These are phyloP conservation scores for Raddia distichophylla DNA, from an alignment of 176 grass and related monocot genomes.

Conservation along the genomic window DNA sequence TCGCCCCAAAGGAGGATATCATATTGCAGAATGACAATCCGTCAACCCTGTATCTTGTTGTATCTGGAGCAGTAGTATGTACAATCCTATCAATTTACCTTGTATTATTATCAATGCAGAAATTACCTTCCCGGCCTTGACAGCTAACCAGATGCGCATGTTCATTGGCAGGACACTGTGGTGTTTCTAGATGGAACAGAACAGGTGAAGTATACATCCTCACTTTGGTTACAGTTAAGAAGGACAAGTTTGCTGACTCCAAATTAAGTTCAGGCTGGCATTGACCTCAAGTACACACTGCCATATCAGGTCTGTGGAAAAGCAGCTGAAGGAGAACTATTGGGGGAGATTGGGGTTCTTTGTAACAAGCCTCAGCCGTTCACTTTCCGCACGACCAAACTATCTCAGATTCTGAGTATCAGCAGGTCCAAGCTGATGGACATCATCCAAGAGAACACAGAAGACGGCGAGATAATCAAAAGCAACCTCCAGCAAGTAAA, in stretches of 20 bases:
- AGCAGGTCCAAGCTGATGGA: constrained; percentile 64
- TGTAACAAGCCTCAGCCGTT: constrained; percentile 65
- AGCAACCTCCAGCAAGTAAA: constrained; percentile 62
- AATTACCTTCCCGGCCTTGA: not conserved
- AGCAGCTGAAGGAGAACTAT: constrained; percentile 57
- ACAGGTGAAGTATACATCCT: constrained; percentile 36
- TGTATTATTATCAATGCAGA: not conserved
- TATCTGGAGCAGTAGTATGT: constrained; percentile 75
- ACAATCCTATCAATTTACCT: not conserved
- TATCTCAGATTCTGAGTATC: constrained; percentile 73
- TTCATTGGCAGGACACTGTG: constrained; percentile 51
- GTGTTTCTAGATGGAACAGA: constrained; percentile 50
- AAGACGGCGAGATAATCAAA: constrained; percentile 62
- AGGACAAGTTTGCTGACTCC: not conserved
- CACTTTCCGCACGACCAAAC: constrained; percentile 64
- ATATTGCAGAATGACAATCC: constrained; percentile 78
- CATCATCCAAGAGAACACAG: constrained; percentile 66
- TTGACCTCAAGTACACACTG: not conserved
- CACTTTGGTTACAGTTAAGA: not conserved
- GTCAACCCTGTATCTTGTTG: constrained; percentile 69
- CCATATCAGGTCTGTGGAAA: constrained; percentile 55
- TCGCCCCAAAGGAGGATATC: constrained; percentile 81
- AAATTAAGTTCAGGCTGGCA: constrained; percentile 7
- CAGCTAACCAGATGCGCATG: not conserved
- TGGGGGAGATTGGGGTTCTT: constrained; percentile 77